Base-by-base conservation (phyloP, 805 yeast genomes). In the Sporopachydermia quercuum region DNA sequence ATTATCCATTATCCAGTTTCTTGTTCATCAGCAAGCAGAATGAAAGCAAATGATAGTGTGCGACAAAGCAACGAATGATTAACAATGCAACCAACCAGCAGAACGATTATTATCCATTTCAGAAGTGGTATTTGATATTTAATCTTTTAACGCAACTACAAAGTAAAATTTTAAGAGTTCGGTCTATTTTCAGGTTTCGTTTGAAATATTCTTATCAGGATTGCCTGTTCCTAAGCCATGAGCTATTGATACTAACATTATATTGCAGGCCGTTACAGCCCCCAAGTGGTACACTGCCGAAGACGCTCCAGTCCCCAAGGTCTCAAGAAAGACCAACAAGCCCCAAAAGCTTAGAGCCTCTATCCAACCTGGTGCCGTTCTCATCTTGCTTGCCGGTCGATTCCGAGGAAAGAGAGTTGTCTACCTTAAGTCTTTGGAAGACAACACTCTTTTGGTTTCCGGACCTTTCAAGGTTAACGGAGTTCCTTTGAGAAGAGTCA, bases 321-420 rank as follows among this genome's bases (percentile, higher is more conserved):
- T 74, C 70, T 66, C 84, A 63, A 84, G 95, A 80, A 84, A 86
- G 80, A 63, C 87, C 58, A 72, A 74, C 59, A 84, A 86, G 65
- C 93, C 96, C 62, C 91, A 85, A 70, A 82, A 82, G 70, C 76
- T 91, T 68, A 86, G 97, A 70, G 75, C 94, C 60, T 81, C 96
- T 49, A 74, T 89, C 61, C 93, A 82, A 55, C 96, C 96, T 69
- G 98, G 98, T 67, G 82, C 96, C 62, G 96, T 89, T 55, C 75
- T 91, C 65, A 89, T 89, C 68, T 72, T 89, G 66, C 78, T 89
- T 65, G 96, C 97, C 60, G 98, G 98, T 66, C 85, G 96, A 71
- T 89, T 86, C 94, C 84, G 98, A 72, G 98, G 98, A 68, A 91
- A 89, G 84, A 87, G 97, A 74, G 98, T 91, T 58, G 97, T 89